Percentiles rank a stretch among this genome's conserved stretches.
These are phyloP conservation scores for Hirsutella minnesotensis DNA, from an alignment of 2,329 filamentous ascomycete genomes.

Conservation along the genomic window DNA sequence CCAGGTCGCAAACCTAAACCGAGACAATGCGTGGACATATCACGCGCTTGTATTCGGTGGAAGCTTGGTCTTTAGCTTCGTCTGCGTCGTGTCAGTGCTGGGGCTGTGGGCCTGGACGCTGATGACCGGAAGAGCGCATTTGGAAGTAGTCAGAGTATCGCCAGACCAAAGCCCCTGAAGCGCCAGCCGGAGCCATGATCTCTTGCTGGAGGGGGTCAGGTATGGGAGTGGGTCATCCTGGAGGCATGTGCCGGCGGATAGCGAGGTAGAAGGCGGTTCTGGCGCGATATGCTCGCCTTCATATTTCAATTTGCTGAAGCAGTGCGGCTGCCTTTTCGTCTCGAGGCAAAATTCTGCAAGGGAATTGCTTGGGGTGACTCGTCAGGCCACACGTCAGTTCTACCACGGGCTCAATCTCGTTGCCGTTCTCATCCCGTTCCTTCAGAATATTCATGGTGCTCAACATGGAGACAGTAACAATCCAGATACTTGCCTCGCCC, in stretches of 20 bases:
- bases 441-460: slow-evolving; percentile 23
- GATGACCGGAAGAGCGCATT: slow-evolving; percentile 26
- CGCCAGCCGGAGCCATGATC: not conserved
- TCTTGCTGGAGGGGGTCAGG: not conserved
- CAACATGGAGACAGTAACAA: slow-evolving; percentile 26
- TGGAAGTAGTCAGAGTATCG: slow-evolving; percentile 15
- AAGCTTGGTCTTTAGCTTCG: slow-evolving; percentile 55
- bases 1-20: slow-evolving; percentile 32
- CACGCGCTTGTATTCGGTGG: slow-evolving; percentile 57
- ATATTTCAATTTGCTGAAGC: slow-evolving; percentile 1
- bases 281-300: not conserved
- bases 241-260: not conserved
- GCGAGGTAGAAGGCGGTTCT: not conserved
- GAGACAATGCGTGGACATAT: slow-evolving; percentile 52
- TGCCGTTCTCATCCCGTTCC: slow-evolving; percentile 20
- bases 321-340: slow-evolving; percentile 8
- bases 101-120: slow-evolving; percentile 39
- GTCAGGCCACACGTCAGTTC: slow-evolving; percentile 15
- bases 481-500: slow-evolving; percentile 32
- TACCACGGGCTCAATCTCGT: slow-evolving; percentile 17
- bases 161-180: not conserved
- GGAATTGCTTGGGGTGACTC: slow-evolving; percentile 13
- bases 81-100: slow-evolving; percentile 39
- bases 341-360: slow-evolving; percentile 12
- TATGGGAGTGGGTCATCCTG: not conserved